Base-by-base conservation (phyloP, 1,284 basidiomycete genomes). In the Apiotrichum akiyoshidainum region DNA sequence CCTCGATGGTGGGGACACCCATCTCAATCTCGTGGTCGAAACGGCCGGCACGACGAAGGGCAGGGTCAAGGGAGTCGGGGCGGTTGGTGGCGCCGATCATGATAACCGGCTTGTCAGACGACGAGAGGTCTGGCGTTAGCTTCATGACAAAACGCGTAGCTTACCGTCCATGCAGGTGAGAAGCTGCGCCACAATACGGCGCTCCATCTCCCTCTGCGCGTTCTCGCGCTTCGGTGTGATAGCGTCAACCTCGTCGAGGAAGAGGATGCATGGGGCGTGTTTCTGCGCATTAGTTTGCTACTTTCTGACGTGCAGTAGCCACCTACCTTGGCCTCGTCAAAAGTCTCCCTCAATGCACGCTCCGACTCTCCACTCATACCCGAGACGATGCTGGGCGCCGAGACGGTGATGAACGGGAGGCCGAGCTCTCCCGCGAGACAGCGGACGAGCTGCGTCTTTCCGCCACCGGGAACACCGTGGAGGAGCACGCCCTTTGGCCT, bases 281-380 rank as follows among this genome's bases (percentile, higher is more conserved):
- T 88, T 85, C 90, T 93, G 67, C 26, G 9, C 37, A 11, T 34
- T n/a, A 40, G 42, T 10, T 10, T 39, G 17, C n/a, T 7, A 39
- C 14, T 9, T 13, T 9, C 33, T 13, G 4, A 1, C 13, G 34
- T 19, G 1, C 19, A 37, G 11, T 37, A 21, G 5, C 10, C 11
- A 37, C 81, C 17, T 40, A 88, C 90, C 78, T 91, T 93, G 8
- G 92, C 93, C 76, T 96, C 92, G 45, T 97, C 95, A 72, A 99
- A 99, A 0, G 92, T 94, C 70, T 98, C 95, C 47, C 95, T 81
- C 17, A 99, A 80, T 0, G 92, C 93, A 79, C 95, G 96, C 76
- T 99, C 95, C 0, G 90, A 93, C 79, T 99, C 95, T 58, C 95
- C 95, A 0, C 92, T 96, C 88, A 98, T 97, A 1, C 95, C 95